A percentile compares a stretch with the other conserved stretches of the same genome.
phyloP scores from a whole-genome alignment of 2,329 filamentous ascomycete genomes.

The Aspergillus sp. region DNA sequence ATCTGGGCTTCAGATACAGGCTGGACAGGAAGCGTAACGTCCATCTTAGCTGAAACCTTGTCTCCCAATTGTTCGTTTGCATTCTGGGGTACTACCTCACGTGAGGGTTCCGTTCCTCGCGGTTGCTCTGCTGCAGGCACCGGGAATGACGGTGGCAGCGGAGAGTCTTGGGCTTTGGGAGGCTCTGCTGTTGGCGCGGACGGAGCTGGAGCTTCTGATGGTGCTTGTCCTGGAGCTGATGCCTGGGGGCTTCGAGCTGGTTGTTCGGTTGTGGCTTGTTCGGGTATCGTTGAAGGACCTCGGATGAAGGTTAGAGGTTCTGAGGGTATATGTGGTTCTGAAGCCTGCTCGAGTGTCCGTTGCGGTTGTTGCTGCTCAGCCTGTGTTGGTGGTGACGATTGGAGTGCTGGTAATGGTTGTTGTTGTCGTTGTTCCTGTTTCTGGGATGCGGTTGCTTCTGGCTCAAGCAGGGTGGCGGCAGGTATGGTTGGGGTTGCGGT shows the following conservation, averaged over 20 bases:
- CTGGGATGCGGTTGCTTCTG: background rate
- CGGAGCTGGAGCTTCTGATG: background rate
- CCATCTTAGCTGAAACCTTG: background rate
- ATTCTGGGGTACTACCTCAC: background rate
- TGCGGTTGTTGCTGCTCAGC: conserved; percentile 2
- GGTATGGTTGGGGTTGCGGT: conserved; percentile 2
- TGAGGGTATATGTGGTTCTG: conserved; percentile 2
- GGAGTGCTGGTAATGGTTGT: background rate
- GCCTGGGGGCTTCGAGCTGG: background rate
- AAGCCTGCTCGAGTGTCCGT: background rate
- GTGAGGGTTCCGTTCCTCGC: background rate
- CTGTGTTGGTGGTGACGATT: background rate
- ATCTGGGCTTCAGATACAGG: background rate
- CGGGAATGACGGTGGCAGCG: background rate
- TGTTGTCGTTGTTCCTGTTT: background rate
- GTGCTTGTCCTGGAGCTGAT: background rate
- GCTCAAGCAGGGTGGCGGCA: background rate
- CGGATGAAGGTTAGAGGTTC: background rate
- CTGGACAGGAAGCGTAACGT: background rate
- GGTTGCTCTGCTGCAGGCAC: background rate
- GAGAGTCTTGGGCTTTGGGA: background rate
- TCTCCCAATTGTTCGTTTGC: background rate
- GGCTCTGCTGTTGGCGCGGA: background rate
- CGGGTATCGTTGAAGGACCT: background rate
- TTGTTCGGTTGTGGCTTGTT: background rate